Conservation (phyloP, 192 early-diverging fungal genomes). For the Diversispora eburnea region DNA sequence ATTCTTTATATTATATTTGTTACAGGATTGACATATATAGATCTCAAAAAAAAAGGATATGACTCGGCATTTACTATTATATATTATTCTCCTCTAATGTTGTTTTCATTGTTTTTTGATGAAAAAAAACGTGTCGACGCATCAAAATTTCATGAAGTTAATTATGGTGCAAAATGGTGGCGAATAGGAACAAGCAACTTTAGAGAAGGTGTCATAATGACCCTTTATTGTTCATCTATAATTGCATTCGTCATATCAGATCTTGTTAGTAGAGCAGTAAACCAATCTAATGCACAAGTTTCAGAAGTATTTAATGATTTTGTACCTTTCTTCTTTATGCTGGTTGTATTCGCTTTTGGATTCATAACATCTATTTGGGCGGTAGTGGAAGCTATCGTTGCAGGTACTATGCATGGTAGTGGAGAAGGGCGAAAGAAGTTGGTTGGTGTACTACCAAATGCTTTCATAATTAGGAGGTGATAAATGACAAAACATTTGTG, state of each 20-base stretch:
- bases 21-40: conserved; percentile 26
- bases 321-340: conserved; percentile 20
- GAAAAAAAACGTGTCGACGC: conserved; percentile 29
- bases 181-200: conserved; percentile 16
- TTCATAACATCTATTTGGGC: conserved; percentile 24
- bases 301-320: conserved; percentile 26
- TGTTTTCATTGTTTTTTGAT: conserved; percentile 28
- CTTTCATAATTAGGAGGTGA: conserved; percentile 16
- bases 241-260: conserved; percentile 21
- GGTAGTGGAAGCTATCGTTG: conserved; percentile 16
- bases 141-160: conserved; percentile 30
- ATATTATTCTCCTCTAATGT: conserved; percentile 29
- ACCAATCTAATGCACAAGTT: conserved; percentile 21
- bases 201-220: conserved; percentile 19
- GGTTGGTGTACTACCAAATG: conserved; percentile 25
- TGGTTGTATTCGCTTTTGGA: conserved; percentile 20
- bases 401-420: conserved; percentile 19
- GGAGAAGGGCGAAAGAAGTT: conserved; percentile 26
- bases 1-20: conserved; percentile 8
- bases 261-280: conserved; percentile 8
- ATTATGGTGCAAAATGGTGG: conserved; percentile 31
- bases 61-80: conserved; percentile 22
- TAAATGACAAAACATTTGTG: not conserved
- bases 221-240: conserved; percentile 23
- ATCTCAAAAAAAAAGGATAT: conserved; percentile 20